Conservation (phyloP, 1,139 yeast genomes). For the Spathaspora sp. region DNA sequence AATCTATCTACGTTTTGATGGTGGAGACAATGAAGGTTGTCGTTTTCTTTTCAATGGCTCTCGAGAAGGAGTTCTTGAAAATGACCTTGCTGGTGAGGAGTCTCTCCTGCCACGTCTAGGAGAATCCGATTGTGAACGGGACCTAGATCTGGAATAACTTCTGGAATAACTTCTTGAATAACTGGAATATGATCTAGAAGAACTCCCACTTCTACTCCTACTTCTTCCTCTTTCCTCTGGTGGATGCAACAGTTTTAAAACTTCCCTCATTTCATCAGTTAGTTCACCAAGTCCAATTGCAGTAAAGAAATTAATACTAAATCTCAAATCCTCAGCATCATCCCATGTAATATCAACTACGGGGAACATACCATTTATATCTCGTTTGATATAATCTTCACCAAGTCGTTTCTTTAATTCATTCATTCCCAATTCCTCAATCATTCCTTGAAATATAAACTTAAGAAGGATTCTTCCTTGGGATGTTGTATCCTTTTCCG, state of each 20-base stretch:
- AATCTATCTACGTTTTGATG: background rate
- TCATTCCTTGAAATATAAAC: slow-evolving; percentile 76
- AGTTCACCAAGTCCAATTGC: slow-evolving; percentile 86
- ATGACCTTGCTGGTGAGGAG: background rate
- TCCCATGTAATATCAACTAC: slow-evolving; percentile 35
- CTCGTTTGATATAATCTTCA: slow-evolving; percentile 45
- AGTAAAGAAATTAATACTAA: slow-evolving; percentile 87
- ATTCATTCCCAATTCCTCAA: slow-evolving; percentile 69
- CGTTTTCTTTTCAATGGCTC: slow-evolving; percentile 10
- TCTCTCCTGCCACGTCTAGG: slow-evolving; percentile 5
- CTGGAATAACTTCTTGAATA: slow-evolving; percentile 16
- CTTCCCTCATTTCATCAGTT: slow-evolving; percentile 78
- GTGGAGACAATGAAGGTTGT: slow-evolving; percentile 5
- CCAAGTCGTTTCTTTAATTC: slow-evolving; percentile 47
- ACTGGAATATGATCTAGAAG: slow-evolving; percentile 9
- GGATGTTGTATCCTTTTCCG: slow-evolving; percentile 73
- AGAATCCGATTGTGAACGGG: slow-evolving; percentile 4
- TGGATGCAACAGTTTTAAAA: slow-evolving; percentile 27
- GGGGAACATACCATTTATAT: slow-evolving; percentile 52
- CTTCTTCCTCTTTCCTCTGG: slow-evolving; percentile 16
- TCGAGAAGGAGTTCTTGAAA: slow-evolving; percentile 14
- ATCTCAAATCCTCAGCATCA: slow-evolving; percentile 63
- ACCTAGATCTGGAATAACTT: slow-evolving; percentile 12
- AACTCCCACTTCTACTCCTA: slow-evolving; percentile 15
- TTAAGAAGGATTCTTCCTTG: slow-evolving; percentile 82